Conservation (phyloP, 768 basidiomycete species). For the Psilocybe azurescens region DNA sequence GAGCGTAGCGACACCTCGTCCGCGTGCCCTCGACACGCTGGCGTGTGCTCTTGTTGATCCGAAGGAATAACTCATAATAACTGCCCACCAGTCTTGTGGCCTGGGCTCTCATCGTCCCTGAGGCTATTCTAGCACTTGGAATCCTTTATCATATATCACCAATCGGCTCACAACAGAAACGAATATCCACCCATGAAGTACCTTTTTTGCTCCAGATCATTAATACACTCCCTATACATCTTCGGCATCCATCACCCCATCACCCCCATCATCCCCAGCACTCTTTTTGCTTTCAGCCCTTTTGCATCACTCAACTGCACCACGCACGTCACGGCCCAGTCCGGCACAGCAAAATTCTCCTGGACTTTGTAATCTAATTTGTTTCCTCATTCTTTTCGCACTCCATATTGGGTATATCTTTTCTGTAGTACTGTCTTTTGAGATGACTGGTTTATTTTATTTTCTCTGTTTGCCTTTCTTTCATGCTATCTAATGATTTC, state of each 20-base stretch:
- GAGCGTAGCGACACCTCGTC: neutral
- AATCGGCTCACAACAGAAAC: conserved; percentile 8
- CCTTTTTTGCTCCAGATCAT: conserved; percentile 3
- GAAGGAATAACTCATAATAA: conserved; percentile 11
- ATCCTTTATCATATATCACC: conserved; percentile 2
- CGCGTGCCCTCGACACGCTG: conserved; percentile 13
- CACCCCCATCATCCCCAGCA: neutral
- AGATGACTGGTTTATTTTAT: conserved; percentile 19
- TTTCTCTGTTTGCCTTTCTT: conserved; percentile 21
- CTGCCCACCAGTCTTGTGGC: conserved; percentile 1
- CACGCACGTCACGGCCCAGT: conserved; percentile 23
- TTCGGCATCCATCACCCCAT: neutral
- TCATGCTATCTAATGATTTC: conserved; percentile 44
- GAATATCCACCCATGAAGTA: conserved; percentile 12
- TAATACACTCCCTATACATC: conserved; percentile 11
- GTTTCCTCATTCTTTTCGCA: conserved; percentile 29
- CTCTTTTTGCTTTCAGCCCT: conserved; percentile 4
- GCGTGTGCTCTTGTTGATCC: conserved; percentile 19
- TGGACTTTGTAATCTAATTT: conserved; percentile 49
- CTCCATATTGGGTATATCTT: conserved; percentile 37
- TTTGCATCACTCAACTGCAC: conserved; percentile 13
- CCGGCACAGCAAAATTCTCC: conserved; percentile 20
- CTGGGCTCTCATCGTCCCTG: neutral
- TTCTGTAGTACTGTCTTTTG: conserved; percentile 33
- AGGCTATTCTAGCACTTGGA: neutral